Percentiles rank a stretch among this genome's conserved stretches.
Conservation (phyloP, 768 basidiomycete species). For the Gloeopeniophorella convolvens region DNA sequence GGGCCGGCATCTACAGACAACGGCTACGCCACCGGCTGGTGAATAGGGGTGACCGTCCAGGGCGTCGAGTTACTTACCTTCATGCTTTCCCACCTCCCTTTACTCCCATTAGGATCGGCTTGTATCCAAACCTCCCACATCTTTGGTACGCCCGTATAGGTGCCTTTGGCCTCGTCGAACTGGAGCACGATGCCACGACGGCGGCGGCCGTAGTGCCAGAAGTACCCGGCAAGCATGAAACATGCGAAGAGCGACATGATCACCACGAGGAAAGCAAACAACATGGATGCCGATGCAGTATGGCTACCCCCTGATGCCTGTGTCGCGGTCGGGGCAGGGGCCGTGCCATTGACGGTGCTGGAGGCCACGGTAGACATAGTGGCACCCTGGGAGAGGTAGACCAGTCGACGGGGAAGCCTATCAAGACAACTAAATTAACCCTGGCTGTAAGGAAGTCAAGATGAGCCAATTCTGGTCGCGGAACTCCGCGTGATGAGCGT, state of each 20-base stretch:
- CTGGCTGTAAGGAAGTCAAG: too few species aligned
- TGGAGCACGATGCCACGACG: neutral
- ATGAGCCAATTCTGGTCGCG: too few species aligned
- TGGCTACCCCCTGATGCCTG: neutral
- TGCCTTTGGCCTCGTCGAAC: neutral
- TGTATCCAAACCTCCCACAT: slow-evolving; percentile 16
- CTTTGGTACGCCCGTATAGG: neutral
- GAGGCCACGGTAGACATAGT: neutral
- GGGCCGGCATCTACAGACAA: slow-evolving; percentile 1
- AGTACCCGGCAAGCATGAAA: slow-evolving; percentile 4
- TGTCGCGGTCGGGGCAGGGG: neutral
- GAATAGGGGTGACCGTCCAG: neutral
- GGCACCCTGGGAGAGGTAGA: too few species aligned
- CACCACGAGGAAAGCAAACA: slow-evolving; percentile 6
- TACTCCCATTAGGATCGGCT: neutral
- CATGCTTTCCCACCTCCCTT: slow-evolving; percentile 1
- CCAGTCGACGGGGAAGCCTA: too few species aligned
- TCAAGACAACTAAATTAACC: too few species aligned
- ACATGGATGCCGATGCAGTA: neutral
- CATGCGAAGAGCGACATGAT: neutral
- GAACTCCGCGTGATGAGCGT: too few species aligned
- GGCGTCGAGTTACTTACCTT: neutral
- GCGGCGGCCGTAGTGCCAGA: slow-evolving; percentile 4
- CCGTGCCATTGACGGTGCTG: neutral
- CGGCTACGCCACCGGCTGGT: slow-evolving; percentile 3